Evolutionary conservation across 2,329 filamentous ascomycete species (phyloP), one percentile per base, ranked within the genome.

Genomic region (Xylaria arbuscula): DNA sequence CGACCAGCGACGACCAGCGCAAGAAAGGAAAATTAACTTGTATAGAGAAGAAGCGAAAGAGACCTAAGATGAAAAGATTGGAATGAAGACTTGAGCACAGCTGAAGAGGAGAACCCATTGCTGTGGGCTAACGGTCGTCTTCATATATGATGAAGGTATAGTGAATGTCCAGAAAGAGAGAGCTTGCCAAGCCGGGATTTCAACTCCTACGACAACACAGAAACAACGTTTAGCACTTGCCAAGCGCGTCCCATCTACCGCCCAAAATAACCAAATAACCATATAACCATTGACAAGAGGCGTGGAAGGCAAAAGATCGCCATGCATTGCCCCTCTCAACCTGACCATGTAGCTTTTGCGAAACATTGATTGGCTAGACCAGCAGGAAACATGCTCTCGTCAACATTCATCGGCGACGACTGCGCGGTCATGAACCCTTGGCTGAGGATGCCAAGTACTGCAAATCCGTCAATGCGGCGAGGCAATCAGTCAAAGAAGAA

Each of bases 1-100:
- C 78, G 78, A 81, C 78, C 76, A 79, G 78, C 76, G 76, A 73
- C 76, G 76, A 78, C 76, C 75, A 78, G 77, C 78, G 78, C 68
- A 73, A 73, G 75, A 76, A 74, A 62, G 71, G 62, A 71, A 73
- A 74, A 71, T 67, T 53, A 70, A 68, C 73, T 70, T 72, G 66
- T 71, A 60, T 45, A 17, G 10, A 40, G 73, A 59, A 69, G 71
- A 75, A 69, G 56, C 70, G 70, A 61, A 74, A 69, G 75, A 75
- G 72, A 73, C 70, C 60, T 66, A 58, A 69, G 74, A 74, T 55
- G 51, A 71, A 73, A 72, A 69, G 51, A 60, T 71, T 61, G 32
- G 69, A 69, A 64, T 72, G 72, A 72, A 59, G 64, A 75, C 68
- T 72, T 73, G 79, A 81, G 78, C 79, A 73, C 78, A 80, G 79